Evolutionary conservation across 2,329 filamentous ascomycete genomes (phyloP).

Genomic region (Neocatenulostroma microsporum): DNA sequence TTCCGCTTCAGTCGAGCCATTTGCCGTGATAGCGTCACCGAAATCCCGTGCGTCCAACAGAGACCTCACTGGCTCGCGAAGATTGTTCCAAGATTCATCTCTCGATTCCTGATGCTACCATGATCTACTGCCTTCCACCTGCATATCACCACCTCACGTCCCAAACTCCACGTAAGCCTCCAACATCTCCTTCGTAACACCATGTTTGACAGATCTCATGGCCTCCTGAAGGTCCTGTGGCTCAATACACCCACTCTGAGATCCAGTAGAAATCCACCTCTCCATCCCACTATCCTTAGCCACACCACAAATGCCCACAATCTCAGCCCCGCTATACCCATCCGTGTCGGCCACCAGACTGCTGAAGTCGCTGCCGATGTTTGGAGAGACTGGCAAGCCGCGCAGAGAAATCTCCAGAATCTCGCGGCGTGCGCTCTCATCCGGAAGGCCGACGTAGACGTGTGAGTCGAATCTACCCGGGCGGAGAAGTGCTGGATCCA

Average conservation of each 20-base stretch:
- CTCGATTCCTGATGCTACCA: too few relatives aligned
- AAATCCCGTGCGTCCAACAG: too few relatives aligned
- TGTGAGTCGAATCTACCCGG: constrained; percentile 78
- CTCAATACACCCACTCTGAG: too few relatives aligned
- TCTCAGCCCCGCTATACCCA: constrained; percentile 79
- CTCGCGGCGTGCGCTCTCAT: constrained; percentile 61
- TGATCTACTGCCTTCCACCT: too few relatives aligned
- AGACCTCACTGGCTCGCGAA: too few relatives aligned
- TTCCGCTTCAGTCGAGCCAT: too few relatives aligned
- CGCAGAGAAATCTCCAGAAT: constrained; percentile 64
- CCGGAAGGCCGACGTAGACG: constrained; percentile 78
- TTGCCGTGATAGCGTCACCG: too few relatives aligned
- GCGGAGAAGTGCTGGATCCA: constrained; percentile 78
- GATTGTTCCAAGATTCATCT: too few relatives aligned
- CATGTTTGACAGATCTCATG: constrained; percentile 40
- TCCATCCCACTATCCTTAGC: constrained; percentile 31
- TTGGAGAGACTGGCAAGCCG: constrained; percentile 46
- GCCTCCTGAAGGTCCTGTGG: constrained; percentile 41
- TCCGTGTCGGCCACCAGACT: constrained; percentile 58
- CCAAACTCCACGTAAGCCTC: constrained; percentile 48
- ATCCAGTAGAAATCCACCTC: constrained; percentile 34
- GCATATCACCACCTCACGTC: too few relatives aligned
- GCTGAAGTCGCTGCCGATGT: constrained; percentile 56
- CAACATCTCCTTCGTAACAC: constrained; percentile 54
- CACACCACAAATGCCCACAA: constrained; percentile 50